Evolutionary conservation across 345 rosid genomes (phyloP).

Genomic region (Psidium friedrichsthalianum): DNA sequence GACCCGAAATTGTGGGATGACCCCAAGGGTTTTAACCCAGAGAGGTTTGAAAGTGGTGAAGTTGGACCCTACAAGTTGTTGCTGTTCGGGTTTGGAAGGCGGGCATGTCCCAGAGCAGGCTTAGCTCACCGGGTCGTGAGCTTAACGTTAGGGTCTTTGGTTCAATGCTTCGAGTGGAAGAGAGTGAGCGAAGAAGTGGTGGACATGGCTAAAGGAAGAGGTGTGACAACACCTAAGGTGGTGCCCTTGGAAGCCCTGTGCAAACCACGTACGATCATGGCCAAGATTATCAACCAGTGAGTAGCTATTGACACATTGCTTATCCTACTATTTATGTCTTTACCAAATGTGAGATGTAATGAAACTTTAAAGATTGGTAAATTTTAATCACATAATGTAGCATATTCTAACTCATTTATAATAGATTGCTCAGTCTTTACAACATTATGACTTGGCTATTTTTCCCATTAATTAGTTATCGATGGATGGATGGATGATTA

Average conservation of each 20-base stretch:
- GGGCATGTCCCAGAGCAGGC: neutral
- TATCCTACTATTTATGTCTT: too few relatives aligned
- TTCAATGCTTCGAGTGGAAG: neutral
- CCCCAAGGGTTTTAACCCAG: conserved; percentile 27
- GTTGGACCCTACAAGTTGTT: neutral
- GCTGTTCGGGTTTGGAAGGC: neutral
- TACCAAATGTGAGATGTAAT: too few relatives aligned
- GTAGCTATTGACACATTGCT: too few relatives aligned
- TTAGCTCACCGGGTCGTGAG: neutral
- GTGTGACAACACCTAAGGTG: conserved; percentile 25
- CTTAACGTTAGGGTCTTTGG: neutral
- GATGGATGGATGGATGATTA: neutral
- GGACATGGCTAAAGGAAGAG: conserved; percentile 29
- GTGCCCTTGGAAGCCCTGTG: conserved; percentile 27
- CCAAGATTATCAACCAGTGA: neutral
- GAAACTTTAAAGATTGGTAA: too few relatives aligned
- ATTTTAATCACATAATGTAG: too few relatives aligned
- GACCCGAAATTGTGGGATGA: conserved; percentile 33
- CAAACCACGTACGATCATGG: neutral
- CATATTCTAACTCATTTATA: too few relatives aligned
- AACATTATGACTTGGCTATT: neutral
- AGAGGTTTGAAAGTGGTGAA: conserved; percentile 24
- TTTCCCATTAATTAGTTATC: neutral
- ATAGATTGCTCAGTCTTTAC: neutral
- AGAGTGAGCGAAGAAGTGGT: conserved; percentile 8